Percentiles rank a stretch among this genome's conserved stretches.
Conservation (phyloP, 495 filamentous ascomycete genomes). For the Margaritispora aquatica region DNA sequence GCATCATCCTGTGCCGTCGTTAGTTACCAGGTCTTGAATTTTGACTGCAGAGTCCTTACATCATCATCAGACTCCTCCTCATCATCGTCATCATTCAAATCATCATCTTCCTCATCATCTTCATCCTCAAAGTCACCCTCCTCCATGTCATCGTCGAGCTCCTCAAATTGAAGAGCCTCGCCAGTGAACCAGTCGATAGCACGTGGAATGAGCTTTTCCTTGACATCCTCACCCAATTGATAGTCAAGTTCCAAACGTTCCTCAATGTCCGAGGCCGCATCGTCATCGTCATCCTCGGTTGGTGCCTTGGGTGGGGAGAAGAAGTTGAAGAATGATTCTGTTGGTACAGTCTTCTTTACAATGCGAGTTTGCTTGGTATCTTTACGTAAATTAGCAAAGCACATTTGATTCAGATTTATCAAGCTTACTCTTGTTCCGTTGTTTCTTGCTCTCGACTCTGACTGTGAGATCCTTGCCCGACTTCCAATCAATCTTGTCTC, state of each 20-base stretch:
- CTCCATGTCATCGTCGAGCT: conserved; percentile 81
- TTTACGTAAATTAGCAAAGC: conserved; percentile 30
- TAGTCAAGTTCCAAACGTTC: conserved; percentile 98
- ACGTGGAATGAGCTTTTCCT: conserved; percentile 98
- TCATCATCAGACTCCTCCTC: conserved; percentile 91
- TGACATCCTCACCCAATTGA: conserved; percentile 98
- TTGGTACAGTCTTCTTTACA: conserved; percentile 97
- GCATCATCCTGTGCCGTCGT: conserved; percentile 69
- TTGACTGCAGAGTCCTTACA: conserved; percentile 50
- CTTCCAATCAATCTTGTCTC: conserved; percentile 98
- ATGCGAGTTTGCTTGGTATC: conserved; percentile 98
- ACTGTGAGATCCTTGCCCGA: conserved; percentile 86
- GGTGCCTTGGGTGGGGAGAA: conserved; percentile 93
- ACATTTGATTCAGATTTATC: background rate
- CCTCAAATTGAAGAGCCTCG: conserved; percentile 95
- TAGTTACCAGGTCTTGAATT: conserved; percentile 9
- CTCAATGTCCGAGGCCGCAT: conserved; percentile 85
- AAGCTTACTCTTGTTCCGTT: conserved; percentile 93
- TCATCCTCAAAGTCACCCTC: conserved; percentile 80
- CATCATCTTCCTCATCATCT: conserved; percentile 91
- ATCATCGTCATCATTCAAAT: conserved; percentile 75
- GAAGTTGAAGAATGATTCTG: conserved; percentile 99
- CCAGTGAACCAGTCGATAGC: conserved; percentile 99
- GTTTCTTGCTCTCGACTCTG: conserved; percentile 95
- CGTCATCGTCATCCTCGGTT: conserved; percentile 65